Evolutionary conservation across 2,329 filamentous ascomycete genomes (phyloP), one percentile per base, ranked within the genome.

Genomic region (Fusarium poae): DNA sequence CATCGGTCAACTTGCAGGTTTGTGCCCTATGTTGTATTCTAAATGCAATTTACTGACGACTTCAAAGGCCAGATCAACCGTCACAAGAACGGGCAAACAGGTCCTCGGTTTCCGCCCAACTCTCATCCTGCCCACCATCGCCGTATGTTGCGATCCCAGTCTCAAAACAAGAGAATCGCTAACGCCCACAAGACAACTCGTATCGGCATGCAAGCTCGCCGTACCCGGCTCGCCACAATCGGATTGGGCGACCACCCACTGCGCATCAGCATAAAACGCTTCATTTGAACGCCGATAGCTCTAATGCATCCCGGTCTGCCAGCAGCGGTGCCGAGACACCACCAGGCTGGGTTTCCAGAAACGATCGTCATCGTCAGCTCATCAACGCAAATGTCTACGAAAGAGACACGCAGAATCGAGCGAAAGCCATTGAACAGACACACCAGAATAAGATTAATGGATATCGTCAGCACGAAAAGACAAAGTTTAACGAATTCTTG

Each of bases 341-440:
- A 11, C 62, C 75, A 32, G 76, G 75, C 5, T 95, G 91, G 88
- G 86, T 96, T 42, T 87, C 89, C 8, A 92, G 90, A 76, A 90
- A 84, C 50, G 92, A 92, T 77, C 90, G 91, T 50, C 92, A 94
- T 76, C 87, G 92, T 76, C 92, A 97, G 77, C 82, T 97, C 40
- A 96, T 97, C 79, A 97, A 95, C 76, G 88, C 90, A 21, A 87
- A 88, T 18, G 87, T 95, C 2, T 96, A 91, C 77, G 89, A 94
- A 67, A 91, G 92, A 77, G 89, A 93, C 63, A 84, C 86, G 13
- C 87, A 92, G 75, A 86, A 86, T 30, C 87, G 92, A 44, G 82
- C 87, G 12, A 90, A 88, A 74, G 91, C 91, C 13, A 91, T 94
- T 43, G 91, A 93, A 68, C 87, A 92, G 72, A 92, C 89, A 3